Percentiles rank a stretch among this genome's conserved stretches.
Evolutionary conservation across 116 monocot species (phyloP).

Genomic region (Phalaenopsis hybrid): DNA sequence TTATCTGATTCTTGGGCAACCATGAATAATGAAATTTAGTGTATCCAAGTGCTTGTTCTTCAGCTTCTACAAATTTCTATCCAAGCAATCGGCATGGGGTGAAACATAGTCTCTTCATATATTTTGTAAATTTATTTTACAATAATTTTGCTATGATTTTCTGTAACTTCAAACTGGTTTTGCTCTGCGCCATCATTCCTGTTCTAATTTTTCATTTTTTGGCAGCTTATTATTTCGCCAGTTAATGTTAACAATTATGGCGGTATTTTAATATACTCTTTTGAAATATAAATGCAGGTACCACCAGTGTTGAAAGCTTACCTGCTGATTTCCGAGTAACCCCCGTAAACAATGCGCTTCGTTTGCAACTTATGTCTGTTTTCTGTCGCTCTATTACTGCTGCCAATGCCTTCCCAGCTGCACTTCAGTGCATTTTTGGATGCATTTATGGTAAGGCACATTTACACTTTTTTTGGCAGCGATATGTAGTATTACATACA

Average conservation of each 20-base stretch:
- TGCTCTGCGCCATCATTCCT: neutral
- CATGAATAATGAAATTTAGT: too few relatives aligned
- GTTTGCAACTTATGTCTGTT: conserved; percentile 75
- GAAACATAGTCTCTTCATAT: neutral
- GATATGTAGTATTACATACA: neutral
- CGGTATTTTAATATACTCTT: neutral
- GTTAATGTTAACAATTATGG: neutral
- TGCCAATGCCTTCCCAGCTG: conserved; percentile 85
- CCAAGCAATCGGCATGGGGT: neutral
- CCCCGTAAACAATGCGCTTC: conserved; percentile 62
- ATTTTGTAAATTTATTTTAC: neutral
- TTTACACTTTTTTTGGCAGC: neutral
- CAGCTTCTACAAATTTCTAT: too few relatives aligned
- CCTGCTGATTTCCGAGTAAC: conserved; percentile 51
- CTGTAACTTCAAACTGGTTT: neutral
- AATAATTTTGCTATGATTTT: neutral
- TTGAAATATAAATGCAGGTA: conserved; percentile 39
- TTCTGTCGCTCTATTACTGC: conserved; percentile 89
- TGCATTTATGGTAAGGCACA: conserved; percentile 78
- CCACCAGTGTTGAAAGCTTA: conserved; percentile 46
- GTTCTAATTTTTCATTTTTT: neutral
- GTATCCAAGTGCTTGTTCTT: too few relatives aligned
- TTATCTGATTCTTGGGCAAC: too few relatives aligned
- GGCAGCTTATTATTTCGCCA: neutral
- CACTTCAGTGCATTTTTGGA: conserved; percentile 95